A percentile compares a stretch with the other conserved stretches of the same genome.
Conservation (phyloP, 768 basidiomycete genomes). For the Rickenella mellea region DNA sequence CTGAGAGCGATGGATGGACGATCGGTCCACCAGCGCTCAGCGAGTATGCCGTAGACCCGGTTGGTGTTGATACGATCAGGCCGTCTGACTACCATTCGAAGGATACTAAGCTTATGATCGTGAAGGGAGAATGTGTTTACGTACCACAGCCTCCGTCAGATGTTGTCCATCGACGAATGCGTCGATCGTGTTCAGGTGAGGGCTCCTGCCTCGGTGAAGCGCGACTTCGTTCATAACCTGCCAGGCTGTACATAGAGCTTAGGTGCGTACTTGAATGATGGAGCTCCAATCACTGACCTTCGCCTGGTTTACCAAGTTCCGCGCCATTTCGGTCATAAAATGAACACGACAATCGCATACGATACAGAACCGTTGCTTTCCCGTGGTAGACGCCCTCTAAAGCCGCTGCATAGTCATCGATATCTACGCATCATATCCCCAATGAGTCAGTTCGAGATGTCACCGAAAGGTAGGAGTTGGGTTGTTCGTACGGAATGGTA, state of each 20-base stretch:
- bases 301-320: constrained; percentile 45
- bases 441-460: not conserved
- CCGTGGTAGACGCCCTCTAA: constrained; percentile 72
- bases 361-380: constrained; percentile 71
- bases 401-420: constrained; percentile 78
- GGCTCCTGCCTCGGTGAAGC: constrained; percentile 83
- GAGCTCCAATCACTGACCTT: constrained; percentile 33
- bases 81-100: constrained; percentile 85
- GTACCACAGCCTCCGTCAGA: constrained; percentile 88
- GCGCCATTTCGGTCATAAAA: constrained; percentile 55
- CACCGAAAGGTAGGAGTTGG: not conserved
- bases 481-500: constrained; percentile 79
- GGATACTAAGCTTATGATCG: constrained; percentile 8
- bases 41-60: constrained; percentile 94
- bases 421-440: constrained; percentile 44
- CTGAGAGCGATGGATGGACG: constrained; percentile 85
- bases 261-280: not conserved
- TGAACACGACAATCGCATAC: constrained; percentile 84
- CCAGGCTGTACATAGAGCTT: constrained; percentile 47
- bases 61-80: constrained; percentile 89
- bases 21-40: constrained; percentile 94
- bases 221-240: constrained; percentile 98
- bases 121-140: constrained; percentile 22
- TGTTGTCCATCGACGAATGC: constrained; percentile 92
- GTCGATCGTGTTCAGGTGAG: constrained; percentile 89